phyloP scores from a whole-genome alignment of 2,329 filamentous ascomycete genomes.

The Leptodontidium sp. region DNA sequence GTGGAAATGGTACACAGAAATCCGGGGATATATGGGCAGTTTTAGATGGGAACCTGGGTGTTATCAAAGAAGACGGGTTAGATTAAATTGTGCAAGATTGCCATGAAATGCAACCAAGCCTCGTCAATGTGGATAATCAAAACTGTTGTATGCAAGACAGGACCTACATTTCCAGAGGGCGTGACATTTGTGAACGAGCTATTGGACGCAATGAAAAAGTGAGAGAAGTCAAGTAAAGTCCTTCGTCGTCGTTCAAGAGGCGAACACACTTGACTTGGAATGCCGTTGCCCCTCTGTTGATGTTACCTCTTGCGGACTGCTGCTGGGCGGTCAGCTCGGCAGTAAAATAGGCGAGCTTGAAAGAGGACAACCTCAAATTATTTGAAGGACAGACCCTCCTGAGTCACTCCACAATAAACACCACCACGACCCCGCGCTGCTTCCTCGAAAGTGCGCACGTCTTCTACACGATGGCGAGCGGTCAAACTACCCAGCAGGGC shows the following conservation, averaged over 20 bases:
- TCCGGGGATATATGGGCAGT: conserved; percentile 43
- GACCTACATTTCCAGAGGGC: too few species aligned
- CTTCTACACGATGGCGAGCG: conserved; percentile 52
- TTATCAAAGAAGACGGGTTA: conserved; percentile 38
- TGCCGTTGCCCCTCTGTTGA: background rate
- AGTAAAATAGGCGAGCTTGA: conserved; percentile 10
- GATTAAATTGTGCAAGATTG: conserved; percentile 7
- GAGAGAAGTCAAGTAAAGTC: too few species aligned
- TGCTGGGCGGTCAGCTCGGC: conserved; percentile 6
- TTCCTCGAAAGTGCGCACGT: conserved; percentile 30
- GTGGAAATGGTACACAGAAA: conserved; percentile 17
- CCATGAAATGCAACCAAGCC: background rate
- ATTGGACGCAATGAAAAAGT: too few species aligned
- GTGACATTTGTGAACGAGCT: too few species aligned
- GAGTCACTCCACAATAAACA: conserved; percentile 13
- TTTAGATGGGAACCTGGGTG: conserved; percentile 45
- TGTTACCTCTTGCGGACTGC: background rate
- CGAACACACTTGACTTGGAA: too few species aligned
- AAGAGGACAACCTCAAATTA: conserved; percentile 12
- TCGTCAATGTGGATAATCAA: background rate
- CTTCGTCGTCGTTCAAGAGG: too few species aligned
- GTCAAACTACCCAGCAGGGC: conserved; percentile 49
- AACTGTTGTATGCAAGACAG: background rate
- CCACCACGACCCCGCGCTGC: conserved; percentile 20
- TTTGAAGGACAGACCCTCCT: conserved; percentile 9